Evolutionary conservation across 345 rosid genomes (phyloP).

Genomic region (Cochlearia excelsa): DNA sequence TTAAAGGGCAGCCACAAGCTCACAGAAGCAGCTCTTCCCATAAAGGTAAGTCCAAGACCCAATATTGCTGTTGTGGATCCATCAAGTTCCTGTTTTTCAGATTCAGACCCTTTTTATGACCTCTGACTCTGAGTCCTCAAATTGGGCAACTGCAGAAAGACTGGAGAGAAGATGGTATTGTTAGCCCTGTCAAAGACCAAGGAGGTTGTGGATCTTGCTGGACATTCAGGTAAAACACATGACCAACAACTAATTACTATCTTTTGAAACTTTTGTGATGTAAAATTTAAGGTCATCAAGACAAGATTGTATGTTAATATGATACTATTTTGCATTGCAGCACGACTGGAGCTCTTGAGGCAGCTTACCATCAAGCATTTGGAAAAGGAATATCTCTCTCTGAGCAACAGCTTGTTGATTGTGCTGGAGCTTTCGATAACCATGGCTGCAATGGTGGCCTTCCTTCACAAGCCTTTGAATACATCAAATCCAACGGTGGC

Average conservation of each 20-base stretch:
- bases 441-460: conserved; percentile 90
- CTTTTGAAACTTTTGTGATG: neutral
- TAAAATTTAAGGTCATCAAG: neutral
- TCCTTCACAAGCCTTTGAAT: conserved; percentile 98
- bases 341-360: conserved; percentile 97
- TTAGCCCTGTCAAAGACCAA: conserved; percentile 86
- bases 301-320: conserved; percentile 2
- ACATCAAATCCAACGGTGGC: conserved; percentile 87
- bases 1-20: conserved; percentile 72
- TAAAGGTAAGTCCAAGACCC: conserved; percentile 37
- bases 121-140: conserved; percentile 10
- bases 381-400: conserved; percentile 79
- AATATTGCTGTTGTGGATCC: neutral
- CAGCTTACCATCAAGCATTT: conserved; percentile 92
- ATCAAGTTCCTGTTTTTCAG: conserved; percentile 9
- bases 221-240: conserved; percentile 79
- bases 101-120: no score
- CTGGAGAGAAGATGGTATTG: conserved; percentile 86
- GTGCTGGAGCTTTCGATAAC: conserved; percentile 86
- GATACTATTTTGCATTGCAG: conserved; percentile 38
- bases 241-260: neutral
- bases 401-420: conserved; percentile 98
- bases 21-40: conserved; percentile 55
- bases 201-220: conserved; percentile 99
- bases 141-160: conserved; percentile 58